These are phyloP conservation scores for Euryodendron excelsum DNA, from an alignment of 148 eudicot species.

Conservation along the genomic window DNA sequence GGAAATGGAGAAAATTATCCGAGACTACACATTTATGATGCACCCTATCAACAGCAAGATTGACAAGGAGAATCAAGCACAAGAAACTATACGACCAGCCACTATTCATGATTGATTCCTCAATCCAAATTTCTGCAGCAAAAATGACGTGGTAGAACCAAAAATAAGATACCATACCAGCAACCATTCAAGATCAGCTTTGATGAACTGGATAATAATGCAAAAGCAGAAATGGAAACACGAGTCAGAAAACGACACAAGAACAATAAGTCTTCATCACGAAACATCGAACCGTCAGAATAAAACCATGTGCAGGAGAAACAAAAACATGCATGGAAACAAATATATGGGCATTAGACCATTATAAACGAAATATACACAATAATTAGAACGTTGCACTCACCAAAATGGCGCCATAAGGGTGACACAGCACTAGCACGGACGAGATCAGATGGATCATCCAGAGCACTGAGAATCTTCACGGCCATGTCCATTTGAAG, in stretches of 20 bases:
- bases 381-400: constrained; percentile 13
- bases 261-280: neutral
- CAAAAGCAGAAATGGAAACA: neutral
- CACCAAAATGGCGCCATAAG: constrained; percentile 64
- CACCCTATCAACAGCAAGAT: neutral
- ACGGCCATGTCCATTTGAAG: constrained; percentile 50
- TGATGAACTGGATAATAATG: neutral
- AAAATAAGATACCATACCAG: neutral
- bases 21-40: neutral
- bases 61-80: neutral
- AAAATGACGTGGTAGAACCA: neutral
- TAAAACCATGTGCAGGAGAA: neutral
- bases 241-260: neutral
- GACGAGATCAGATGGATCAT: constrained; percentile 69
- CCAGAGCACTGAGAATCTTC: constrained; percentile 46
- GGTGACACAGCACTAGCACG: constrained; percentile 61
- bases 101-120: neutral
- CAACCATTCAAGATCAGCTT: too few species aligned
- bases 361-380: neutral
- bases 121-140: neutral
- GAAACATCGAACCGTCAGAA: neutral
- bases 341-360: neutral
- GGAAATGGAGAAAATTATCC: neutral
- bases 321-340: neutral
- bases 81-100: neutral